A percentile compares a stretch with the other conserved stretches of the same genome.
These are phyloP conservation scores for Globisporangium viniferum DNA, from an alignment of 352 stramenopile genomes.

Conservation along the genomic window DNA sequence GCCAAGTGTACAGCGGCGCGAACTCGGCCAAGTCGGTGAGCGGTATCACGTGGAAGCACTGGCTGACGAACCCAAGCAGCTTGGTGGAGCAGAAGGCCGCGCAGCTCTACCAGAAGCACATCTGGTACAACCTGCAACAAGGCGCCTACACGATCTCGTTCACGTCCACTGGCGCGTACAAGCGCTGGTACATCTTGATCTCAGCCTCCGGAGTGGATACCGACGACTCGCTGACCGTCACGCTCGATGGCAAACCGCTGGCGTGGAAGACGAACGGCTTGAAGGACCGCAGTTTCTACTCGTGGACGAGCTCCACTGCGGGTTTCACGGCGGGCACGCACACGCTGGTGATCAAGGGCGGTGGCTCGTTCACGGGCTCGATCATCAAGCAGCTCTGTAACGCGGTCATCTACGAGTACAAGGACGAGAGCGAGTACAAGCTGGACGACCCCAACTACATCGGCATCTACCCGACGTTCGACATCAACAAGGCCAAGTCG, in stretches of 20 bases:
- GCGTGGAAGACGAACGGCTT: slow-evolving; percentile 26
- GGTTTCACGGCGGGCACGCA: slow-evolving; percentile 23
- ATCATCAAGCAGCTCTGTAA: slow-evolving; percentile 39
- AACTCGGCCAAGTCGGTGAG: slow-evolving; percentile 19
- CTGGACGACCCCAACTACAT: slow-evolving; percentile 24
- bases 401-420: slow-evolving; percentile 32
- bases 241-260: slow-evolving; percentile 20
- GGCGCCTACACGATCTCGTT: slow-evolving; percentile 31
- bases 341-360: slow-evolving; percentile 15
- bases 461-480: slow-evolving; percentile 30
- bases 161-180: slow-evolving; percentile 28
- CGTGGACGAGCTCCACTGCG: slow-evolving; percentile 12
- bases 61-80: slow-evolving; percentile 26
- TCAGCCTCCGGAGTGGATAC: slow-evolving; percentile 27
- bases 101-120: slow-evolving; percentile 30
- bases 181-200: slow-evolving; percentile 27
- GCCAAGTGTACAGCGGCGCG: slow-evolving; percentile 31
- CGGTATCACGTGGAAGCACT: slow-evolving; percentile 27
- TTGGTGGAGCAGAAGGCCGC: slow-evolving; percentile 23
- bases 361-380: slow-evolving; percentile 18
- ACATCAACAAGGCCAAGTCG: slow-evolving; percentile 28
- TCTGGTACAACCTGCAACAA: slow-evolving; percentile 33
- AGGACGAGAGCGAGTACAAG: slow-evolving; percentile 22
- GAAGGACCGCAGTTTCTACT: slow-evolving; percentile 32
- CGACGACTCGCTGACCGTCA: slow-evolving; percentile 26